phyloP scores from a whole-genome alignment of 352 stramenopile species.

The Pythium grandisporangium region DNA sequence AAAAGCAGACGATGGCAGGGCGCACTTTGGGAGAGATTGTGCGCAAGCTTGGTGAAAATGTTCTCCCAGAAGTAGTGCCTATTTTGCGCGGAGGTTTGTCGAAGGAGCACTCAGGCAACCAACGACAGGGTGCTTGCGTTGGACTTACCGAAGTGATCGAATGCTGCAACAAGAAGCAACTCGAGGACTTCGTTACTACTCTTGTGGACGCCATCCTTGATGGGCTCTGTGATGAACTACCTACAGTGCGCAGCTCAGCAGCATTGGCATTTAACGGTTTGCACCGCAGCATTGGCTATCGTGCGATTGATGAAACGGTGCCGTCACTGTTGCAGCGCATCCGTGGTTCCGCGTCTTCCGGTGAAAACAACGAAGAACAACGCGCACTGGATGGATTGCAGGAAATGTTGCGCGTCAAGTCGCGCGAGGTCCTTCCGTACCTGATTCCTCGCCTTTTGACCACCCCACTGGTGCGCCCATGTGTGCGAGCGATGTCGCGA shows the following conservation, averaged over 20 bases:
- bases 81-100: constrained; percentile 93
- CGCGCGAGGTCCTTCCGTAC: constrained; percentile 95
- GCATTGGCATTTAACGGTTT: constrained; percentile 96
- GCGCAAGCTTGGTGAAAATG: constrained; percentile 97
- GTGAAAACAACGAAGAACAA: constrained; percentile 48
- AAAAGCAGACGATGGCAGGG: constrained; percentile 87
- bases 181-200: constrained; percentile 96
- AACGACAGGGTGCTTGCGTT: constrained; percentile 94
- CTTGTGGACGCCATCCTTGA: constrained; percentile 97
- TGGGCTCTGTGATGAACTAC: constrained; percentile 93
- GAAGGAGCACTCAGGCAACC: constrained; percentile 46
- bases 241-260: constrained; percentile 86
- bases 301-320: constrained; percentile 96
- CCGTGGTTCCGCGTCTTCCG: constrained; percentile 66
- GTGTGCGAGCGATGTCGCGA: constrained; percentile 87
- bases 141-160: constrained; percentile 97
- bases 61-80: constrained; percentile 97
- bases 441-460: constrained; percentile 95
- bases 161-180: constrained; percentile 93
- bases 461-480: constrained; percentile 83
- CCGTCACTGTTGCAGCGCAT: constrained; percentile 94
- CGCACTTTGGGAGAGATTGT: constrained; percentile 98
- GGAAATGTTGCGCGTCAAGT: constrained; percentile 95
- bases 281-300: constrained; percentile 92
- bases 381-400: constrained; percentile 95